Base-by-base conservation (phyloP, 768 basidiomycete genomes). In the Rhodotorula babjevae region DNA sequence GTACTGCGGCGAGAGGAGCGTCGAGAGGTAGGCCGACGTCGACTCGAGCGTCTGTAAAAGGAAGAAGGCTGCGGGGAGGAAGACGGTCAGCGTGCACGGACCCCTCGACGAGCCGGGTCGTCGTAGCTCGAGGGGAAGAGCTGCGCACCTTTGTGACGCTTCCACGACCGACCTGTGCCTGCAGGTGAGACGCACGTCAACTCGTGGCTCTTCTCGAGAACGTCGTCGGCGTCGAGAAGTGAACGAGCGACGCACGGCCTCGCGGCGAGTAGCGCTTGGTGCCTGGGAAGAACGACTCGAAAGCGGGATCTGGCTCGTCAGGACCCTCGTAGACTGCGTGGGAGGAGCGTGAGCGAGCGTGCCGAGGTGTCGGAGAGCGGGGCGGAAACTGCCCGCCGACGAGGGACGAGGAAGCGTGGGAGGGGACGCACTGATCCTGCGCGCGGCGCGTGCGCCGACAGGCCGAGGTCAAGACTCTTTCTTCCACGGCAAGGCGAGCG, bases 241-340 rank as follows among this genome's bases (percentile, higher is more conserved):
- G 11, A 15, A 27, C 3, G 12, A 27, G 2, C 12, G 31, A 36
- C 56, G 56, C 11, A 71, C 71, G 66, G 5, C 52, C 46, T 1
- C 71, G 65, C 25, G 71, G 71, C 6, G 71, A 61, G 52, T 72
- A 72, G 2, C 71, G 65, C 47, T 72, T 72, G 15, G 66, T 68
- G 19, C 66, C 66, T 16, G 50, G 29, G 29, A 64, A 67, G 40
- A 67, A 72, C 16, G 44, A 50, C 36, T 72, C 71, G n/a, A 72
- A 72, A 0, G 71, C 66, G 5, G 71, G 71, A 52, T 72, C 71
- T 1, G 71, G 71, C 47, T 72, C 71, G 57, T 72, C 71, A 2
- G 71, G 71, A 0, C 71, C 71, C 56, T 72, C 71, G 50, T 63
- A 72, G 19, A 72, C 62, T 31, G 56, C 23, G 19, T 1, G 33